A percentile compares a stretch with the other conserved stretches of the same genome.
phyloP scores from a whole-genome alignment of 1,284 basidiomycete species.

The Calocybe gambosa region DNA sequence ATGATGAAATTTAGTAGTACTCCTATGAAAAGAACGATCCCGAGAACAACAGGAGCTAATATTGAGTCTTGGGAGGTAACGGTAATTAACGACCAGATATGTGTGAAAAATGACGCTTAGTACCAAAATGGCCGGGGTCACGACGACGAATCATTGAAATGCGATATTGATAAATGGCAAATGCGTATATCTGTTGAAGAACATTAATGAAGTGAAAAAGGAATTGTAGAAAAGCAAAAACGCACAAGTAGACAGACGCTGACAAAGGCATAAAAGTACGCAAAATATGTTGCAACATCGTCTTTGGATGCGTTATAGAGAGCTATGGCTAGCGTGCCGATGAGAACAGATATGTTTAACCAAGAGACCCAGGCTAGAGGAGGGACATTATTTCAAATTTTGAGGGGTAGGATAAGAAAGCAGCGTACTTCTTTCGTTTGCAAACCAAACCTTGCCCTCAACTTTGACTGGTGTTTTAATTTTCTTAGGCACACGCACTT shows the following conservation, averaged over 20 bases:
- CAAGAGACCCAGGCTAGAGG: constrained; percentile 83
- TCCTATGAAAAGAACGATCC: constrained; percentile 75
- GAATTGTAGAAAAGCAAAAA: constrained; percentile 6
- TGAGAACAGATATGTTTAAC: constrained; percentile 79
- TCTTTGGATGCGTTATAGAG: constrained; percentile 86
- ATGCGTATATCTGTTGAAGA: constrained; percentile 70
- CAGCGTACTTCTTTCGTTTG: constrained; percentile 86
- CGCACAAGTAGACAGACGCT: constrained; percentile 61
- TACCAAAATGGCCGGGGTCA: constrained; percentile 90
- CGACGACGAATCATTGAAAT: constrained; percentile 88
- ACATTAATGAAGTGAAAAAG: not conserved
- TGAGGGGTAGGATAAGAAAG: not conserved
- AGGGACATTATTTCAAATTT: not conserved
- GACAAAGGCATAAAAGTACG: constrained; percentile 80
- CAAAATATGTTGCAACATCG: constrained; percentile 70
- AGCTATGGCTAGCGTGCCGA: constrained; percentile 83
- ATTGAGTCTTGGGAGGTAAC: constrained; percentile 56
- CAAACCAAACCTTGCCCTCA: constrained; percentile 98
- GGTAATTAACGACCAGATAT: constrained; percentile 2
- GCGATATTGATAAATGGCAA: constrained; percentile 81
- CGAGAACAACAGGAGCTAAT: constrained; percentile 76
- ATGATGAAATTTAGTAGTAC: constrained; percentile 85
- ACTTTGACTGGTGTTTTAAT: constrained; percentile 87
- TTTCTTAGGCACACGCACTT: constrained; percentile 77
- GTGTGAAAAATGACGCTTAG: constrained; percentile 18